Base-by-base conservation (phyloP, 1,284 basidiomycete genomes). In the Fomitopsis schrenkii region DNA sequence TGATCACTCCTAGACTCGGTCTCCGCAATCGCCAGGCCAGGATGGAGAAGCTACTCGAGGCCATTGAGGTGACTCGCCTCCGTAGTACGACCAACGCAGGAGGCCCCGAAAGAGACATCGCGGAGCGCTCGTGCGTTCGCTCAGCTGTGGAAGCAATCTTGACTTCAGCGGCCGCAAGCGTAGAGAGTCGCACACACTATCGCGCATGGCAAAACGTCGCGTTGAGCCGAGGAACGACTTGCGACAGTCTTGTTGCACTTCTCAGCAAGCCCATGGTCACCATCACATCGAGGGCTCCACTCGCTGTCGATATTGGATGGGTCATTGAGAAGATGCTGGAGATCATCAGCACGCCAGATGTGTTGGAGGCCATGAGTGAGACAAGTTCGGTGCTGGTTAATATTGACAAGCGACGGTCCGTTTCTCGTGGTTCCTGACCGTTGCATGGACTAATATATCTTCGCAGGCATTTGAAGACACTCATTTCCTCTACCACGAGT, bases 261-360 rank as follows among this genome's bases (percentile, higher is more conserved):
- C 73, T 93, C 40, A 78, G 79, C 14, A 79, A 79, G 53, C 82
- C 84, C 35, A 73, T 81, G 3, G 76, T 79, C 40, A 73, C 77
- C 2, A 74, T 80, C 15, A 68, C 74, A n/a, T 79, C 78, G 30
- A 76, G 77, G 38, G 82, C 84, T 35, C 75, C 80, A 12, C 74
- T 92, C 59, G 85, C 86, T 10, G 82, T 88, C 15, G 91, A 93
- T 69, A 82, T 91, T 64, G 90, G 89, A 8, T 94, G 91, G 91
- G 73, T 93, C 46, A 72, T 93, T 62, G 91, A 94, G 71, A 83
- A 89, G 53, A 81, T 93, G 71, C 75, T 93, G 28, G 91, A 93
- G 71, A 78, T 93, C 41, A 83, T 91, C 61, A 85, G 86, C 48
- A 80, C 87, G 59, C 85, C 88, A 3, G 90, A 93, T 69, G 78